These are phyloP conservation scores for Tubosaeta brunneosetosa DNA, from an alignment of 768 basidiomycete species.

Conservation along the genomic window DNA sequence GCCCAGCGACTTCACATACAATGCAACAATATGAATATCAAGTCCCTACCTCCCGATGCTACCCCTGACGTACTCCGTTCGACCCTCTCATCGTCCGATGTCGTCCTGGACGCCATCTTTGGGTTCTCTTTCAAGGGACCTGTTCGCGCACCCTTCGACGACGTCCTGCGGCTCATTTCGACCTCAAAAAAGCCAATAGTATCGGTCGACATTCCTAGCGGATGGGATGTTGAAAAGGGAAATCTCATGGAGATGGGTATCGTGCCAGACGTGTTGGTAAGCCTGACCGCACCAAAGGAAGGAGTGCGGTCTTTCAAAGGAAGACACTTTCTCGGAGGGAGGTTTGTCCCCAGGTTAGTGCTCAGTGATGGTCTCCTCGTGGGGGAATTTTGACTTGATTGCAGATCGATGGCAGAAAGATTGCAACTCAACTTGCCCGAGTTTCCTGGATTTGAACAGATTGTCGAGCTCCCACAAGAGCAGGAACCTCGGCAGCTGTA, in stretches of 20 bases:
- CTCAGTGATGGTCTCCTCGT: not conserved
- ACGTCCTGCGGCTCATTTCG: slow-evolving; percentile 61
- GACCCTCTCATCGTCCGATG: slow-evolving; percentile 59
- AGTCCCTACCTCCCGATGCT: slow-evolving; percentile 51
- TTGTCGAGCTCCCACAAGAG: slow-evolving; percentile 62
- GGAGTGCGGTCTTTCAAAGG: slow-evolving; percentile 77
- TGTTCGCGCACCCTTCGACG: slow-evolving; percentile 82
- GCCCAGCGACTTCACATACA: slow-evolving; percentile 74
- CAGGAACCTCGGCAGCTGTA: slow-evolving; percentile 4
- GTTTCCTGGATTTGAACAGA: slow-evolving; percentile 77
- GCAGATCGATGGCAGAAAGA: slow-evolving; percentile 67
- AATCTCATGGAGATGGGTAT: slow-evolving; percentile 49
- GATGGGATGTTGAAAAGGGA: slow-evolving; percentile 93
- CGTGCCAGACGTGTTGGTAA: slow-evolving; percentile 75
- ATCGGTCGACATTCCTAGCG: slow-evolving; percentile 93
- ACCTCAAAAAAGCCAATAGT: slow-evolving; percentile 74
- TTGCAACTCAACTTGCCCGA: slow-evolving; percentile 74
- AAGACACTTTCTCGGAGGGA: slow-evolving; percentile 87
- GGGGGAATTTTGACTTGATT: not conserved
- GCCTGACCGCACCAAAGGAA: slow-evolving; percentile 90
- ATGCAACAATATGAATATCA: slow-evolving; percentile 85
- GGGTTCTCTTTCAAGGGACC: slow-evolving; percentile 97
- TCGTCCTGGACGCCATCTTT: slow-evolving; percentile 93
- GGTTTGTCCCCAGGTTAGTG: slow-evolving; percentile 84
- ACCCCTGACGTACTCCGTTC: slow-evolving; percentile 43